Evolutionary conservation across 2,329 filamentous ascomycete species (phyloP).

Genomic region (Onygena corvina): DNA sequence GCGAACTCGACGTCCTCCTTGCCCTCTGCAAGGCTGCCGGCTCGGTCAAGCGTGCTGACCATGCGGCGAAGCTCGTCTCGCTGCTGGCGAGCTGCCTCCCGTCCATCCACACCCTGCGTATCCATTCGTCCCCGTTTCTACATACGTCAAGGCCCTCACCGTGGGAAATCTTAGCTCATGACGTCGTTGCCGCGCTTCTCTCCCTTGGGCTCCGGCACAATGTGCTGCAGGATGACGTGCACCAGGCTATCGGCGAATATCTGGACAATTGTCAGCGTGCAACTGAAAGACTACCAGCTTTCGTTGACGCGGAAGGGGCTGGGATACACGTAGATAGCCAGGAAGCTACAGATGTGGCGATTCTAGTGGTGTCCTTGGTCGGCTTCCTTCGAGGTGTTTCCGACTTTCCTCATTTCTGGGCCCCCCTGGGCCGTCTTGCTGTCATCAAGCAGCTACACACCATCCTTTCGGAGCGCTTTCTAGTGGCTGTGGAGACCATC

Average conservation of each 20-base stretch:
- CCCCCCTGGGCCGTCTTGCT: constrained; percentile 56
- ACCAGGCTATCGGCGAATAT: constrained; percentile 58
- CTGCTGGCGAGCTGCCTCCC: constrained; percentile 76
- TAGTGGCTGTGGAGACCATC: constrained; percentile 76
- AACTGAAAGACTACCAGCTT: constrained; percentile 44
- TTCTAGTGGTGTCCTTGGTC: constrained; percentile 70
- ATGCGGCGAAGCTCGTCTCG: constrained; percentile 63
- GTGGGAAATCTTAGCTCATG: constrained; percentile 69
- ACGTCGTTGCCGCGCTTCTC: constrained; percentile 70
- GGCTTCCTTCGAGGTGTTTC: constrained; percentile 80
- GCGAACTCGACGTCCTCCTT: constrained; percentile 83
- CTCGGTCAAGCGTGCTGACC: constrained; percentile 54
- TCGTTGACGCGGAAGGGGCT: constrained; percentile 44
- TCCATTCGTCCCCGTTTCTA: constrained; percentile 70
- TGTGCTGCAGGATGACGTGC: constrained; percentile 53
- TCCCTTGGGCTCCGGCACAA: constrained; percentile 63
- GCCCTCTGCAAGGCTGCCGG: constrained; percentile 85
- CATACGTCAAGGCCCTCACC: constrained; percentile 75
- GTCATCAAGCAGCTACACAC: constrained; percentile 60
- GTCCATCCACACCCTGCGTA: constrained; percentile 67
- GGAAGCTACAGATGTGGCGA: constrained; percentile 57
- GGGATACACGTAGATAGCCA: constrained; percentile 31
- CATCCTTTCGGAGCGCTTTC: constrained; percentile 70
- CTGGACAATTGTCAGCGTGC: constrained; percentile 56
- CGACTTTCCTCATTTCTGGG: constrained; percentile 70